These are phyloP conservation scores for Luzula sylvatica DNA, from an alignment of 176 grass and related monocot species.

Conservation along the genomic window DNA sequence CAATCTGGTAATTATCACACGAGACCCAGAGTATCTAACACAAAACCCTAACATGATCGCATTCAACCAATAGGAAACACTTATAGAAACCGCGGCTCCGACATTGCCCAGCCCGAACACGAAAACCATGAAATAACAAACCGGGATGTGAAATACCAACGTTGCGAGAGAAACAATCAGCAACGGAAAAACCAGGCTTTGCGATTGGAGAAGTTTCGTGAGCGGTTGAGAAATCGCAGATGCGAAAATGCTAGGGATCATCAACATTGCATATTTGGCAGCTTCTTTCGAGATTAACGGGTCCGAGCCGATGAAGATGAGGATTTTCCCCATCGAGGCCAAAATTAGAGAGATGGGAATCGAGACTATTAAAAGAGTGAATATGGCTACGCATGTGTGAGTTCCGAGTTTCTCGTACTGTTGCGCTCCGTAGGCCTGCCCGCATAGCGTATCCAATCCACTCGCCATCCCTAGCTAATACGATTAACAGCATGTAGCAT, in stretches of 20 bases:
- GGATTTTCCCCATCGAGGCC: conserved; percentile 54
- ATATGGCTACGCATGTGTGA: conserved; percentile 67
- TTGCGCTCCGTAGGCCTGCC: conserved; percentile 83
- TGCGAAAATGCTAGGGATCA: conserved; percentile 76
- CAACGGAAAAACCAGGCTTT: conserved; percentile 73
- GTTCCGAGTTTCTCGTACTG: conserved; percentile 50
- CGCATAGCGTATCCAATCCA: conserved; percentile 72
- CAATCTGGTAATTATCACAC: conserved; percentile 34
- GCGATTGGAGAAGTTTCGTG: conserved; percentile 72
- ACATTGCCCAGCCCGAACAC: conserved; percentile 45
- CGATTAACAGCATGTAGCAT: conserved; percentile 6
- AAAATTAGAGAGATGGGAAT: conserved; percentile 67
- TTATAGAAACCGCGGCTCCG: conserved; percentile 74
- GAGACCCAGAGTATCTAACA: conserved; percentile 44
- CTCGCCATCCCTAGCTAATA: conserved; percentile 84
- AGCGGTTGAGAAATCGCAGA: conserved; percentile 52
- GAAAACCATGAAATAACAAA: conserved; percentile 75
- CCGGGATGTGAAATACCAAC: conserved; percentile 54
- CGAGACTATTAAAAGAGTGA: conserved; percentile 45
- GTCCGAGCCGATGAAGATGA: conserved; percentile 61
- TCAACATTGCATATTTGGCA: conserved; percentile 57
- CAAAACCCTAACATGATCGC: conserved; percentile 55
- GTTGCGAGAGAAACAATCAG: conserved; percentile 37
- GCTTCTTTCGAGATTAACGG: conserved; percentile 51
- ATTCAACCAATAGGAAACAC: conserved; percentile 66